Base-by-base conservation (phyloP, 352 stramenopile genomes). In the Phytophthora capsici region DNA sequence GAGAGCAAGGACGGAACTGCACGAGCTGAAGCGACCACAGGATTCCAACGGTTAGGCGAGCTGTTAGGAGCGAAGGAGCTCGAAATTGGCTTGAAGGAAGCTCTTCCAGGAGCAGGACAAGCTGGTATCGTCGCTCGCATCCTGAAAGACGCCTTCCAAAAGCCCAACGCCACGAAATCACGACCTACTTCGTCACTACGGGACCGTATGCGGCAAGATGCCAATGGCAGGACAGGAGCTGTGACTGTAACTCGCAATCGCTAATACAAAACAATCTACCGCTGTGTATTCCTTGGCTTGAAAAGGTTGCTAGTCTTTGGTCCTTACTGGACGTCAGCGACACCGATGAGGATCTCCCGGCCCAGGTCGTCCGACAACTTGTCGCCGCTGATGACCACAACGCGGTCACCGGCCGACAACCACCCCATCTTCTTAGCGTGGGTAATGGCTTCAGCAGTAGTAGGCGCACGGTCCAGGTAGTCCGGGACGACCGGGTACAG, bases 351-450 rank as follows among this genome's bases (percentile, higher is more conserved):
- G 43, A 92, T 93, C 71, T 94, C 82, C 52, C 91, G 86, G 61
- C 84, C 86, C 19, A 94, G 78, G 60, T 93, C 86, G 58, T 90
- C 70, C 56, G 79, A 91, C 32, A 93, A 74, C 55, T 84, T 87
- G 74, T 94, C 88, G 43, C 82, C 83, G 57, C 82, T 93, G 49
- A 96, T 77, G 43, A 97, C 73, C 22, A 98, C 90, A 50, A 98
- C 90, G 48, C 89, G 82, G 79, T 98, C 92, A 43, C 93, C 93
- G 4, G 76, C 63, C 40, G 86, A 78, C 52, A 96, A 75, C 86
- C 93, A 98, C 25, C 94, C 94, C 66, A 98, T 84, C 67, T 98
- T 95, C 64, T 94, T 95, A 32, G 92, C 92, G 9, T 91, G 90
- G 6, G 78, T 62, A 60, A 98, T 95, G 17, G 94, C 91, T 66